A percentile compares a stretch with the other conserved stretches of the same genome.
These are phyloP conservation scores for Castanea mollissima DNA, from an alignment of 306 rosid species.

Conservation along the genomic window DNA sequence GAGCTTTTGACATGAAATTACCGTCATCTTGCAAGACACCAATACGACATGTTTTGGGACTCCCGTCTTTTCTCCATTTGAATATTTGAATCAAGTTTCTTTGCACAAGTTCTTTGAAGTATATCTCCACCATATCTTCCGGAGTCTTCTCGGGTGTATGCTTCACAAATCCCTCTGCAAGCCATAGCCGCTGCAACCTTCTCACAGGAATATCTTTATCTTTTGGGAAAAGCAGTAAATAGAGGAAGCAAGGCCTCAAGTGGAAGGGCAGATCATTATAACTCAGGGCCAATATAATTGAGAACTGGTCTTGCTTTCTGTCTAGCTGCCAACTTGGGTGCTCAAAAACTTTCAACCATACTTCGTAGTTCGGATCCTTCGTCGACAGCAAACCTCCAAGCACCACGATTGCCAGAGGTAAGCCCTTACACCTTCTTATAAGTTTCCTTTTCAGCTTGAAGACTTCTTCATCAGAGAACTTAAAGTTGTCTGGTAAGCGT, in stretches of 20 bases:
- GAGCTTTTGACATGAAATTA: neutral
- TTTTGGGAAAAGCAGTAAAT: constrained; percentile 8
- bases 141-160: neutral
- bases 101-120: neutral
- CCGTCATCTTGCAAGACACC: neutral
- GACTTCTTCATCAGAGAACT: neutral
- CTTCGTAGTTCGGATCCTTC: neutral
- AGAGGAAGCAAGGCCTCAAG: constrained; percentile 15
- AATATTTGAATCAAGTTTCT: neutral
- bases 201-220: constrained; percentile 2
- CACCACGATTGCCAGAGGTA: neutral
- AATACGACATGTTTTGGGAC: neutral
- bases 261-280: constrained; percentile 16
- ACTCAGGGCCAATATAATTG: constrained; percentile 12
- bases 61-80: neutral
- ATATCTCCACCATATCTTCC: neutral
- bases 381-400: neutral
- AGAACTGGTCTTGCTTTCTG: neutral
- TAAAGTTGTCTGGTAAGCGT: neutral
- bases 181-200: constrained; percentile 2
- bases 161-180: constrained; percentile 18
- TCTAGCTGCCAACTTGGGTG: neutral
- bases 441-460: neutral
- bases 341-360: neutral
- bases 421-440: neutral